Conservation (phyloP, 2,329 filamentous ascomycete species). For the Colletotrichum sp. region DNA sequence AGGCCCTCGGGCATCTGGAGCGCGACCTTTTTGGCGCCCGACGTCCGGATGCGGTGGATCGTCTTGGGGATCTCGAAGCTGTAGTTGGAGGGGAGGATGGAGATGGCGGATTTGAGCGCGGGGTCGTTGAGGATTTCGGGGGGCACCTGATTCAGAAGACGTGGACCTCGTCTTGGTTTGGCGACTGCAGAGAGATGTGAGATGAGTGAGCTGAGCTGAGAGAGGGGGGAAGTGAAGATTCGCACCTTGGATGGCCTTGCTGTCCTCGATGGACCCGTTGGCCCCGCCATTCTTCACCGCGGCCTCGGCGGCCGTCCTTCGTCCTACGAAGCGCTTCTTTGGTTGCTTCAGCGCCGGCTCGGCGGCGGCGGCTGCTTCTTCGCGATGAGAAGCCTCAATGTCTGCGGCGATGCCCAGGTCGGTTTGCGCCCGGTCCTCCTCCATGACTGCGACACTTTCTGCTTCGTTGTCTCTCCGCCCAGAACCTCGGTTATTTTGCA, state of each 20-base stretch:
- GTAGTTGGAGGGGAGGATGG: constrained; percentile 92
- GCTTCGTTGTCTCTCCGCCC: background rate
- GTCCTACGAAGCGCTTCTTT: constrained; percentile 90
- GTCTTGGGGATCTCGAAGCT: constrained; percentile 99
- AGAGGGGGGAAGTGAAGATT: background rate
- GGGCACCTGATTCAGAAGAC: constrained; percentile 91
- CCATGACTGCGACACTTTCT: constrained; percentile 56
- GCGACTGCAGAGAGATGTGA: constrained; percentile 57
- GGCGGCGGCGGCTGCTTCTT: constrained; percentile 36
- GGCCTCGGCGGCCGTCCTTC: constrained; percentile 69
- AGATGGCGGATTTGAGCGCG: constrained; percentile 85
- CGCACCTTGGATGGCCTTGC: constrained; percentile 63
- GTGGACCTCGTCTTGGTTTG: constrained; percentile 72
- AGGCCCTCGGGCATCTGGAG: constrained; percentile 98
- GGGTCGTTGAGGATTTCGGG: constrained; percentile 84
- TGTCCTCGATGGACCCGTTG: constrained; percentile 55
- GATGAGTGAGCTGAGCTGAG: background rate
- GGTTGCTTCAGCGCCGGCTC: constrained; percentile 67
- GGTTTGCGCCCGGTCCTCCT: constrained; percentile 73
- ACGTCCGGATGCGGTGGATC: constrained; percentile 87
- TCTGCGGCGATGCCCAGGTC: constrained; percentile 74
- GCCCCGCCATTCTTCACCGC: constrained; percentile 43
- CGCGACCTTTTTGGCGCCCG: constrained; percentile 81
- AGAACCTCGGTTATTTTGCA: background rate
- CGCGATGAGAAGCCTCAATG: constrained; percentile 55